Percentiles rank a stretch among this genome's conserved stretches.
Evolutionary conservation across 495 filamentous ascomycete genomes (phyloP).

Genomic region (Rostrohypoxylon terebratum): DNA sequence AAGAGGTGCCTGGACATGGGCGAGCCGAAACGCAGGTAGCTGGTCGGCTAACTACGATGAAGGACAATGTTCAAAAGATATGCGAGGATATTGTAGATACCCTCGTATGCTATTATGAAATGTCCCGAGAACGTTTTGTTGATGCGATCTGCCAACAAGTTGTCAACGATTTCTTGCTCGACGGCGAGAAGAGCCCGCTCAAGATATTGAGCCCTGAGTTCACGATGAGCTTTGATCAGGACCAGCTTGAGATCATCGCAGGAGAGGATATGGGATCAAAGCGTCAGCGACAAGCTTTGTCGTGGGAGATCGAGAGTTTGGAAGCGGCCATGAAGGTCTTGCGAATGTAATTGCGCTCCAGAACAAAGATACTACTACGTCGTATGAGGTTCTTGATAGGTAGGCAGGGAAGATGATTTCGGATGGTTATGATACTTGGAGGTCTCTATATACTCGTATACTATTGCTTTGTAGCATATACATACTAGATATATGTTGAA

Average conservation of each 20-base stretch:
- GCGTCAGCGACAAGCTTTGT: constrained; percentile 39
- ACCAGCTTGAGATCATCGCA: constrained; percentile 55
- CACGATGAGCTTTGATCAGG: constrained; percentile 44
- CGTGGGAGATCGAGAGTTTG: constrained; percentile 35
- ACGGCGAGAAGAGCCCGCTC: constrained; percentile 48
- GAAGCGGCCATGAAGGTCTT: constrained; percentile 42
- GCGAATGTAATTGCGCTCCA: background rate
- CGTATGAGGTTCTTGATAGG: background rate
- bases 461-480: background rate
- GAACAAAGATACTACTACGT: background rate
- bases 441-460: too few species aligned
- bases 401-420: background rate
- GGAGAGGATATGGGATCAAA: constrained; percentile 48
- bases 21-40: constrained; percentile 43
- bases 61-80: background rate
- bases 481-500: background rate
- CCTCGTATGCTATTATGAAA: constrained; percentile 68
- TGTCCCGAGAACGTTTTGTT: constrained; percentile 65
- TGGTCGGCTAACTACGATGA: too few species aligned
- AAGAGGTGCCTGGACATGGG: constrained; percentile 42
- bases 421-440: background rate
- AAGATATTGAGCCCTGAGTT: constrained; percentile 44
- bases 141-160: constrained; percentile 60
- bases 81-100: constrained; percentile 66
- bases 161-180: constrained; percentile 51